phyloP scores from a whole-genome alignment of 2,329 filamentous ascomycete genomes.

The Ophiostoma sp. region DNA sequence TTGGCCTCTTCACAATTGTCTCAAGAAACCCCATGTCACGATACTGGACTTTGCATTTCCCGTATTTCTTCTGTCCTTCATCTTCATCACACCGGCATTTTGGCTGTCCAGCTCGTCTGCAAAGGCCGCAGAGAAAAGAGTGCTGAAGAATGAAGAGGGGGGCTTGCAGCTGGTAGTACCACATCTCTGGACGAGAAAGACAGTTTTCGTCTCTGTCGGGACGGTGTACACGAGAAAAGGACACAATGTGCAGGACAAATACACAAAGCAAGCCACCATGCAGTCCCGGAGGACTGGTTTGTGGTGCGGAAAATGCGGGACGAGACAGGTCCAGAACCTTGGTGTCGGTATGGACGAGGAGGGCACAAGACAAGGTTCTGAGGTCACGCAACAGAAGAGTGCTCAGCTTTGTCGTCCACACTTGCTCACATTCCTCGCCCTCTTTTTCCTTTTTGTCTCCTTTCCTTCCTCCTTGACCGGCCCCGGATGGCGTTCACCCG shows the following conservation, averaged over 20 bases:
- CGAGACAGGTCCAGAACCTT: slow-evolving; percentile 18
- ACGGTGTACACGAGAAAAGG: background rate
- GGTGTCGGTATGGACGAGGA: slow-evolving; percentile 8
- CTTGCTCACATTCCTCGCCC: background rate
- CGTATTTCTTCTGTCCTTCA: background rate
- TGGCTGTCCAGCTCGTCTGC: background rate
- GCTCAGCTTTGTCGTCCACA: background rate
- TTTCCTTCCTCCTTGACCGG: background rate
- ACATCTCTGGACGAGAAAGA: background rate
- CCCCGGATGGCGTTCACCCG: background rate
- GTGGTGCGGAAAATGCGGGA: background rate
- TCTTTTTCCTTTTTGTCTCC: background rate
- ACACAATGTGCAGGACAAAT: too few species aligned
- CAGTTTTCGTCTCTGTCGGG: background rate
- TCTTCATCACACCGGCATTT: background rate
- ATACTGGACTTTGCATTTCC: background rate
- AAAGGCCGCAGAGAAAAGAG: background rate
- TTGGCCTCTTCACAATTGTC: too few species aligned
- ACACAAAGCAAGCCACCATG: background rate
- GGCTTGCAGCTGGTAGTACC: background rate
- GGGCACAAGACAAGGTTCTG: background rate
- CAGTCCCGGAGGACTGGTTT: slow-evolving; percentile 4
- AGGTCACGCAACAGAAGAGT: background rate
- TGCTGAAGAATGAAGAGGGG: background rate
- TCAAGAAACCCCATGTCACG: background rate